phyloP scores from a whole-genome alignment of 2,329 filamentous ascomycete species.

The Pseudogymnoascus sp. region DNA sequence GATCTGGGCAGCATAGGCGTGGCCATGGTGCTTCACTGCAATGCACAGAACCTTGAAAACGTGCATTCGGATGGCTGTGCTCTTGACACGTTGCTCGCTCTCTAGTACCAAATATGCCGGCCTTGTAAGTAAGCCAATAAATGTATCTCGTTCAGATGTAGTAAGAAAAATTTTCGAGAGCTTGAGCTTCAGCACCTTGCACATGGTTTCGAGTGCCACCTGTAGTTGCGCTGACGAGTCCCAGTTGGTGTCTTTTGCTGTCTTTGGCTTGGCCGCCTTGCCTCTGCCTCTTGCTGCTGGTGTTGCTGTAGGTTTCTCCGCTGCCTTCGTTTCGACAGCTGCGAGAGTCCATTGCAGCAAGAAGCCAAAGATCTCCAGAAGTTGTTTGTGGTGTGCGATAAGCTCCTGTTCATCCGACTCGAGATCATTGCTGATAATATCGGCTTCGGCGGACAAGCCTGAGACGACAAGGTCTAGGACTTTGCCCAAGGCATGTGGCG shows the following conservation, averaged over 20 bases:
- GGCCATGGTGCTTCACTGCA: slow-evolving; percentile 93
- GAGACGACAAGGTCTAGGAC: slow-evolving; percentile 85
- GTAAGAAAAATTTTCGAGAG: slow-evolving; percentile 89
- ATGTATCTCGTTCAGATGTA: slow-evolving; percentile 91
- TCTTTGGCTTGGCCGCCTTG: slow-evolving; percentile 66
- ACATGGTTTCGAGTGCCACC: slow-evolving; percentile 85
- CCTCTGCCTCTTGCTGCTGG: slow-evolving; percentile 65
- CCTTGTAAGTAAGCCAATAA: slow-evolving; percentile 82
- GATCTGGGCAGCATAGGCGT: slow-evolving; percentile 93
- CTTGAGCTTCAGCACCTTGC: slow-evolving; percentile 89
- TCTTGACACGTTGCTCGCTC: slow-evolving; percentile 87
- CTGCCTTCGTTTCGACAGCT: slow-evolving; percentile 86
- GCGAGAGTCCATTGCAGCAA: slow-evolving; percentile 91
- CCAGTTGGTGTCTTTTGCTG: slow-evolving; percentile 71
- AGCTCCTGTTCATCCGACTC: slow-evolving; percentile 87
- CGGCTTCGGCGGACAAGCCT: slow-evolving; percentile 76
- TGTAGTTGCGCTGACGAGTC: slow-evolving; percentile 85
- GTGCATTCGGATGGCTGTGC: slow-evolving; percentile 84
- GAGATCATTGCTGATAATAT: slow-evolving; percentile 75
- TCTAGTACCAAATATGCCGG: slow-evolving; percentile 92
- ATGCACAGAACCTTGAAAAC: slow-evolving; percentile 95
- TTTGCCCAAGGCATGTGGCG: slow-evolving; percentile 79
- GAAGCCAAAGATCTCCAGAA: slow-evolving; percentile 91
- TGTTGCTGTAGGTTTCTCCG: slow-evolving; percentile 73
- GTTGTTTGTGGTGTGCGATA: slow-evolving; percentile 76